phyloP scores from a whole-genome alignment of 352 stramenopile species.

The Phytophthora colocasiae region DNA sequence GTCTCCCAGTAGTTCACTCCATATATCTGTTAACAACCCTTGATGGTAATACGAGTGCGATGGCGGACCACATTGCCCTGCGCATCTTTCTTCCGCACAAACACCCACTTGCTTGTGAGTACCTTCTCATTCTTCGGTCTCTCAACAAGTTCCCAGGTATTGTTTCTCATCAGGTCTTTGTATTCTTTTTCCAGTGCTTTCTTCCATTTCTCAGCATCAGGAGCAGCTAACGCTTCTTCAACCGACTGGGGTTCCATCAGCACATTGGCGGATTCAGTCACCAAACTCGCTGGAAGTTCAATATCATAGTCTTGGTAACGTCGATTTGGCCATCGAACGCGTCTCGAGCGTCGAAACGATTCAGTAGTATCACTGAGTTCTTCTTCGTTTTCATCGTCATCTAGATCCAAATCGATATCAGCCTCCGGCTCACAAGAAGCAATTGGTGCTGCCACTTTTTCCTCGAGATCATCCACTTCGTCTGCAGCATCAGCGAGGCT shows the following conservation, averaged over 20 bases:
- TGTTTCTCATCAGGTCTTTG: not conserved
- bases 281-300: too few relatives aligned
- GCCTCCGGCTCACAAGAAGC: too few relatives aligned
- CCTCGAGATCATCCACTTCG: too few relatives aligned
- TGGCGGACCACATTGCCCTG: not conserved
- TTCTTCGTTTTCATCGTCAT: too few relatives aligned
- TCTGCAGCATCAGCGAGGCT: too few relatives aligned
- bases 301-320: too few relatives aligned
- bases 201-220: not conserved
- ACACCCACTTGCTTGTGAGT: constrained; percentile 7
- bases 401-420: too few relatives aligned
- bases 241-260: not conserved
- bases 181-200: constrained; percentile 6
- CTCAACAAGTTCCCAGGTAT: constrained; percentile 7
- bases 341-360: too few relatives aligned
- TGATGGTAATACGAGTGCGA: constrained; percentile 9
- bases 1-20: constrained; percentile 6
- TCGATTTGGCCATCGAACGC: too few relatives aligned
- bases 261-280: not conserved
- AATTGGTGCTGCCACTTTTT: too few relatives aligned
- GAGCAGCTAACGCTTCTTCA: not conserved
- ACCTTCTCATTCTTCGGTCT: not conserved
- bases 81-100: constrained; percentile 2
- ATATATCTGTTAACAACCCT: constrained; percentile 7
- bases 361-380: too few relatives aligned